Evolutionary conservation across 805 yeast species (phyloP).

Genomic region (Candida pseudoglaebosa): DNA sequence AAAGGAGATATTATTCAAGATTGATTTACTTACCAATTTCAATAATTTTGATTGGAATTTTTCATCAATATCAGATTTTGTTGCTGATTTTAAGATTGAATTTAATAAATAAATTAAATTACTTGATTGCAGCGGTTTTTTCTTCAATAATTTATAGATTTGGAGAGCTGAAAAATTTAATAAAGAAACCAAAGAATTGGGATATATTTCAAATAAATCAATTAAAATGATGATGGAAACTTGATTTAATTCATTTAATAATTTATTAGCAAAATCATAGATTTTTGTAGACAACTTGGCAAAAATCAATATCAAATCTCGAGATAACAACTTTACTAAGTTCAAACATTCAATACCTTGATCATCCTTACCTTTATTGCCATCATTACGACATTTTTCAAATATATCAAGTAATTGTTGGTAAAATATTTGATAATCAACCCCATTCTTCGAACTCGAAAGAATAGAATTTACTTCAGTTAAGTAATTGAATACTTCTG

Average conservation of each 20-base stretch:
- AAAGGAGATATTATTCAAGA: constrained; percentile 19
- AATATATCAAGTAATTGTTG: constrained; percentile 24
- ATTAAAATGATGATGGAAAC: constrained; percentile 29
- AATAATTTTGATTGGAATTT: constrained; percentile 33
- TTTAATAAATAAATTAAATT: constrained; percentile 29
- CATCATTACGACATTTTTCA: constrained; percentile 17
- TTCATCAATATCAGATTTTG: constrained; percentile 37
- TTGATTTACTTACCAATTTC: constrained; percentile 28
- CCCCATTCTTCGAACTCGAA: constrained; percentile 6
- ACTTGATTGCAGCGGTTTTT: constrained; percentile 22
- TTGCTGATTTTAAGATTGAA: constrained; percentile 29
- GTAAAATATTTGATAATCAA: constrained; percentile 16
- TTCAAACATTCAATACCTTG: constrained; percentile 12
- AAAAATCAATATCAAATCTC: constrained; percentile 23
- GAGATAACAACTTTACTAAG: constrained; percentile 25
- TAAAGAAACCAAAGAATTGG: constrained; percentile 33
- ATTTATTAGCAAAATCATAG: constrained; percentile 34
- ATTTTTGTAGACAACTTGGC: constrained; percentile 29
- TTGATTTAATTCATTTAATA: constrained; percentile 23
- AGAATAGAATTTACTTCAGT: constrained; percentile 18
- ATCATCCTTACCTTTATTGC: constrained; percentile 9
- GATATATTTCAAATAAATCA: constrained; percentile 35
- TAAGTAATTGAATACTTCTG: constrained; percentile 18
- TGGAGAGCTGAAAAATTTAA: constrained; percentile 30
- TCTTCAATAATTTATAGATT: constrained; percentile 37